Evolutionary conservation across 2,329 filamentous ascomycete species (phyloP).

Genomic region (Cordyceps pruinosa): DNA sequence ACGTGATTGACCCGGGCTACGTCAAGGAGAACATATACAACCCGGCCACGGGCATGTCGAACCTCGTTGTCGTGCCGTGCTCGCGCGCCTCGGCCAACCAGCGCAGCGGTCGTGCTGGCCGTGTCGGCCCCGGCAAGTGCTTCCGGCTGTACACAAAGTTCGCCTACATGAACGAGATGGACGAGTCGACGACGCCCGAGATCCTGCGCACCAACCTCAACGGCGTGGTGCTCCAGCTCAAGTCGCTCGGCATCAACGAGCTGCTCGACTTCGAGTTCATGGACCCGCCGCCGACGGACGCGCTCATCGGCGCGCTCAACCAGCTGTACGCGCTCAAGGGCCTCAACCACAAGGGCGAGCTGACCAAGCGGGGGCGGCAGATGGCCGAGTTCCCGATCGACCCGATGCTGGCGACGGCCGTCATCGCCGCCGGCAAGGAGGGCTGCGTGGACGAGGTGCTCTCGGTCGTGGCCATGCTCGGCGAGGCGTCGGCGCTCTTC

Average conservation of each 20-base stretch:
- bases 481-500: conserved; percentile 82
- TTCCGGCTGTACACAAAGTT: conserved; percentile 92
- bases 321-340: conserved; percentile 87
- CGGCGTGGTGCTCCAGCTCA: conserved; percentile 75
- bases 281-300: conserved; percentile 85
- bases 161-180: conserved; percentile 90
- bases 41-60: conserved; percentile 85
- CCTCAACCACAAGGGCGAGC: conserved; percentile 77
- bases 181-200: conserved; percentile 85
- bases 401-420: conserved; percentile 82
- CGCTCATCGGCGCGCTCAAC: conserved; percentile 81
- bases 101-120: conserved; percentile 83
- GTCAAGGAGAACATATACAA: conserved; percentile 96
- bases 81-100: conserved; percentile 91
- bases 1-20: conserved; percentile 91
- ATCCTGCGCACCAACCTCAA: conserved; percentile 88
- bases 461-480: conserved; percentile 89
- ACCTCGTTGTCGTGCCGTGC: conserved; percentile 82
- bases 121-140: conserved; percentile 86
- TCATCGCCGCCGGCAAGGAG: conserved; percentile 81
- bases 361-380: conserved; percentile 85
- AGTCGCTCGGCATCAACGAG: conserved; percentile 86
- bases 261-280: conserved; percentile 93
- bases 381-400: conserved; percentile 95
- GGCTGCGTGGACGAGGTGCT: conserved; percentile 92